Percentiles rank a stretch among this genome's conserved stretches.
These are phyloP conservation scores for Spongospora subterranea DNA, from an alignment of 208 protist species.

Conservation along the genomic window DNA sequence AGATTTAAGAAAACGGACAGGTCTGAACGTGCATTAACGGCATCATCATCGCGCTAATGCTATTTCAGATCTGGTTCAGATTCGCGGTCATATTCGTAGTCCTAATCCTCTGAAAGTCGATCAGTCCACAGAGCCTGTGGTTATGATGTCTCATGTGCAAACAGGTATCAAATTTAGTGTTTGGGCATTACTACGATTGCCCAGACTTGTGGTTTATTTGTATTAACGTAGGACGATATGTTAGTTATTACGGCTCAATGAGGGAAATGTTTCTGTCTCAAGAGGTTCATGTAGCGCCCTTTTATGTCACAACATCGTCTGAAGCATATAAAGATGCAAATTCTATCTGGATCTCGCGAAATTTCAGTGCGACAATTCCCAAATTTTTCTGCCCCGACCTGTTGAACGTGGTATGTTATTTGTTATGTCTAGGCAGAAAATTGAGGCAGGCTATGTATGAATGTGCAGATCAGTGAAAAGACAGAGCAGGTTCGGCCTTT, in stretches of 20 bases:
- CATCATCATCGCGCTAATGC: neutral
- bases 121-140: neutral
- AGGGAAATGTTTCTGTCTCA: conserved; percentile 48
- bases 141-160: conserved; percentile 2
- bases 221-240: neutral
- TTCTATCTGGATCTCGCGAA: neutral
- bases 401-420: neutral
- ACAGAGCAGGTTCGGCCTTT: conserved; percentile 25
- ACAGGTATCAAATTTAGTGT: too few species aligned
- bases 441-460: neutral
- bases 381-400: conserved; percentile 48
- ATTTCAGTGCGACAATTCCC: neutral
- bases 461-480: conserved; percentile 47
- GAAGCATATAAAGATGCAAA: neutral
- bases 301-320: neutral
- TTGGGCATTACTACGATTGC: neutral
- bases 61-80: neutral
- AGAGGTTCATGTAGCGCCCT: conserved; percentile 22
- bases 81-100: conserved; percentile 20
- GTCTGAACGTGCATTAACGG: neutral
- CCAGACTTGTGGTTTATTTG: neutral
- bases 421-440: neutral
- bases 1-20: neutral
- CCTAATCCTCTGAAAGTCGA: neutral
- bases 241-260: neutral